These are phyloP conservation scores for Nothophaeocryptopus gaeumannii DNA, from an alignment of 2,329 filamentous ascomycete species.

Conservation along the genomic window DNA sequence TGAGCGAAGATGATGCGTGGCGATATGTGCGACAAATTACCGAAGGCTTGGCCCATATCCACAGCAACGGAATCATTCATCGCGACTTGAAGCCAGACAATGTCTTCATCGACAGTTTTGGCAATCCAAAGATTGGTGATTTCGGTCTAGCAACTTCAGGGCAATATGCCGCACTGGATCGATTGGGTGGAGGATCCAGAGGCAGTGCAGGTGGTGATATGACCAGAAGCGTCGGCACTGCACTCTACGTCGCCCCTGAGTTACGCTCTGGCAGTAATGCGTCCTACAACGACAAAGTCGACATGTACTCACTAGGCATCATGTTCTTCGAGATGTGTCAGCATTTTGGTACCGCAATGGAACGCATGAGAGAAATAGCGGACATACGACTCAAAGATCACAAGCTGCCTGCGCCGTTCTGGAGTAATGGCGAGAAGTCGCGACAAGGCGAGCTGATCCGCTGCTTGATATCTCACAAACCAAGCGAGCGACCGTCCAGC, in stretches of 20 bases:
- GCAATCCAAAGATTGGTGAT: constrained; percentile 93
- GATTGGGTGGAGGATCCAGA: constrained; percentile 27
- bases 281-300: constrained; percentile 88
- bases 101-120: constrained; percentile 86
- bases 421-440: constrained; percentile 60
- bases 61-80: constrained; percentile 87
- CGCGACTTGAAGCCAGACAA: constrained; percentile 97
- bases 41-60: constrained; percentile 86
- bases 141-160: constrained; percentile 92
- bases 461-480: constrained; percentile 76
- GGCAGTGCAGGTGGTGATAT: constrained; percentile 52
- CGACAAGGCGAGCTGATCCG: constrained; percentile 74
- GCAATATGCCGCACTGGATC: constrained; percentile 64
- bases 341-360: constrained; percentile 60
- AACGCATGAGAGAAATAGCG: constrained; percentile 64
- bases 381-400: constrained; percentile 66
- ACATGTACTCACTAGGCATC: constrained; percentile 97
- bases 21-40: constrained; percentile 85
- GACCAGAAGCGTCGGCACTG: constrained; percentile 70
- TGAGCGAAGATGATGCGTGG: constrained; percentile 81
- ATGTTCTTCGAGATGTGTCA: constrained; percentile 98
- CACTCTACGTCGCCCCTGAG: constrained; percentile 91
- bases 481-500: constrained; percentile 77
- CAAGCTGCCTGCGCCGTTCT: constrained; percentile 68
- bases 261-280: constrained; percentile 71